Conservation (phyloP, 2,329 filamentous ascomycete species). For the Leptodontidium sp. region DNA sequence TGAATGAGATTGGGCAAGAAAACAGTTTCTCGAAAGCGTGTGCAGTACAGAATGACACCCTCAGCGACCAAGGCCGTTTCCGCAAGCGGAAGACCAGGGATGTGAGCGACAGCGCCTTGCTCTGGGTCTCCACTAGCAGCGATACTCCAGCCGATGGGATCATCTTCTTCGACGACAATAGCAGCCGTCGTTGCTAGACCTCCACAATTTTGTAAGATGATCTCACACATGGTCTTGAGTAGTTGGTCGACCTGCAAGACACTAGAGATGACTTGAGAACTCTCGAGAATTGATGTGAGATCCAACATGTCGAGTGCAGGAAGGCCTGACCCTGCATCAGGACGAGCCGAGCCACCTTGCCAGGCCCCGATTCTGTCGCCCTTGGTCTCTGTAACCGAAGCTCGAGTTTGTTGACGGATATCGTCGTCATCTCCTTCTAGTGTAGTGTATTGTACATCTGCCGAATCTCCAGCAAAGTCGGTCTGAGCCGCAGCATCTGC, state of each 20-base stretch:
- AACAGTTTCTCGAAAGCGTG: conserved; percentile 78
- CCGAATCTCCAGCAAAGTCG: conserved; percentile 68
- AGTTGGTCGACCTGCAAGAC: conserved; percentile 79
- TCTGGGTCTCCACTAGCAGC: conserved; percentile 79
- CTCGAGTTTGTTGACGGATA: conserved; percentile 51
- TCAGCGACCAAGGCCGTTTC: conserved; percentile 75
- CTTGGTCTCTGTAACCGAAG: conserved; percentile 53
- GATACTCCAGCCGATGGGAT: conserved; percentile 67
- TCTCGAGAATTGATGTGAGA: conserved; percentile 78
- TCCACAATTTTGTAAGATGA: conserved; percentile 80
- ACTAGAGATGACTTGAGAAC: conserved; percentile 81
- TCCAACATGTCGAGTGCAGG: conserved; percentile 86
- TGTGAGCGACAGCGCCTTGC: conserved; percentile 70
- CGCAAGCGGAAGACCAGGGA: conserved; percentile 69
- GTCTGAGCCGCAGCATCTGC: conserved; percentile 74
- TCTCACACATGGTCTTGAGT: conserved; percentile 81
- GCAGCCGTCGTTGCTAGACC: conserved; percentile 74
- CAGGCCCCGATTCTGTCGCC: conserved; percentile 69
- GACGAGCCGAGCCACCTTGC: conserved; percentile 64
- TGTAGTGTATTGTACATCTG: conserved; percentile 60
- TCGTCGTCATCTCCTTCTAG: conserved; percentile 52
- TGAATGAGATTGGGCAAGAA: conserved; percentile 77
- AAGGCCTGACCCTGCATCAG: conserved; percentile 67
- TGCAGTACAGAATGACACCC: conserved; percentile 79
- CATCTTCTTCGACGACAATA: conserved; percentile 76